These are phyloP conservation scores for Solanum megistacrolobum DNA, from an alignment of 257 asterid genomes.

Conservation along the genomic window DNA sequence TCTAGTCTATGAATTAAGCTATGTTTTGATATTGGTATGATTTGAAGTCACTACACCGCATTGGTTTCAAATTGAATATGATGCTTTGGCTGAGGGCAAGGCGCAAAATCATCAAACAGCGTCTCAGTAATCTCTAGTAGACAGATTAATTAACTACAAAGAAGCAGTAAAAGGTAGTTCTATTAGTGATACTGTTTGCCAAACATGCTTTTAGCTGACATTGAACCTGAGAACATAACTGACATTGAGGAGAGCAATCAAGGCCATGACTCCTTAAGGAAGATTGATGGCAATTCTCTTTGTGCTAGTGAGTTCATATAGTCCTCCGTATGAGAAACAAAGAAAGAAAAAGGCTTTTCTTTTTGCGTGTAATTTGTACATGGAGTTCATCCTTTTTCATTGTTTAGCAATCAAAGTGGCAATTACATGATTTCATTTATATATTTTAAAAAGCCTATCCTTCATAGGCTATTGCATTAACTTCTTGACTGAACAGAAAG, in stretches of 20 bases:
- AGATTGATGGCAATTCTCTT: not conserved
- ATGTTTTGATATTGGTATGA: not conserved
- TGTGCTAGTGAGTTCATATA: not conserved
- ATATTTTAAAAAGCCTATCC: not conserved
- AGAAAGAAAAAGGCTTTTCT: not conserved
- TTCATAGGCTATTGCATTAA: not conserved
- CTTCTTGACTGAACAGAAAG: not conserved
- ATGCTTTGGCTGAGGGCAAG: conserved; percentile 4
- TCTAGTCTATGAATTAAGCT: not conserved
- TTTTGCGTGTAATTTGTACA: not conserved
- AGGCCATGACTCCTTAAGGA: not conserved
- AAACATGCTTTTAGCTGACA: not conserved
- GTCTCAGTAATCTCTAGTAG: conserved; percentile 1
- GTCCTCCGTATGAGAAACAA: not conserved
- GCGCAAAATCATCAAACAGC: not conserved
- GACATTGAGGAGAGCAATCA: not conserved
- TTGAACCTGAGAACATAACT: not conserved
- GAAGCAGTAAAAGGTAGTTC: not conserved
- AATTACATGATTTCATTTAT: not conserved
- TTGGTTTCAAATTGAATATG: not conserved
- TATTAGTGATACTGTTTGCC: not conserved
- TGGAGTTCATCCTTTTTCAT: not conserved
- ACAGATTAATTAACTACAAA: not conserved
- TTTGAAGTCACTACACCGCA: not conserved
- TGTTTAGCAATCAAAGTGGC: not conserved